Evolutionary conservation across 192 early-diverging fungal genomes (phyloP).

Genomic region (Nowakowskiella sp.): DNA sequence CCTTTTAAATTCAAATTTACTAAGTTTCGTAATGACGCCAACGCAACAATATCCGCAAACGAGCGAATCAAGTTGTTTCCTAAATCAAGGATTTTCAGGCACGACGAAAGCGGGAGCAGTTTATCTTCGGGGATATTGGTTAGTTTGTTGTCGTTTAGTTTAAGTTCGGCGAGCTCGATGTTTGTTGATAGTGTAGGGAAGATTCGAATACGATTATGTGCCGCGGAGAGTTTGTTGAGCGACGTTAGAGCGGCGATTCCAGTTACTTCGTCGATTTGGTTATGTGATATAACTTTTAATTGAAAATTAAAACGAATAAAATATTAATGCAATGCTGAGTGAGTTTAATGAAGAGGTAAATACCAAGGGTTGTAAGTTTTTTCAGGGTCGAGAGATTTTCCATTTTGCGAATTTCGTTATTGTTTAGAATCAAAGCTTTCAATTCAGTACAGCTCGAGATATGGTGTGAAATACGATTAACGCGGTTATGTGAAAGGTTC

Average conservation of each 20-base stretch:
- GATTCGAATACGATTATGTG: slow-evolving; percentile 59
- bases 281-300: slow-evolving; percentile 63
- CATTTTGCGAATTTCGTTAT: slow-evolving; percentile 61
- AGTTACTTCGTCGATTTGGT: slow-evolving; percentile 52
- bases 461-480: slow-evolving; percentile 49
- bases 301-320: slow-evolving; percentile 7
- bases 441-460: slow-evolving; percentile 48
- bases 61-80: slow-evolving; percentile 55
- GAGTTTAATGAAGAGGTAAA: background rate
- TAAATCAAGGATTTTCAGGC: slow-evolving; percentile 65
- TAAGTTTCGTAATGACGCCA: slow-evolving; percentile 43
- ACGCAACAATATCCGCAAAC: slow-evolving; percentile 39
- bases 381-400: slow-evolving; percentile 52
- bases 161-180: slow-evolving; percentile 56
- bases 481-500: slow-evolving; percentile 61
- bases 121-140: slow-evolving; percentile 24
- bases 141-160: slow-evolving; percentile 71
- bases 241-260: slow-evolving; percentile 45
- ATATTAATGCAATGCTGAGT: slow-evolving; percentile 3
- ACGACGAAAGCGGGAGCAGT: slow-evolving; percentile 24
- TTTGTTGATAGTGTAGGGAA: slow-evolving; percentile 57
- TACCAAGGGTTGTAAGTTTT: slow-evolving; percentile 64
- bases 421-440: slow-evolving; percentile 71
- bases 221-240: slow-evolving; percentile 67
- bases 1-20: slow-evolving; percentile 66